These are phyloP conservation scores for Candida sp. DNA, from an alignment of 1,139 yeast genomes.

Conservation along the genomic window DNA sequence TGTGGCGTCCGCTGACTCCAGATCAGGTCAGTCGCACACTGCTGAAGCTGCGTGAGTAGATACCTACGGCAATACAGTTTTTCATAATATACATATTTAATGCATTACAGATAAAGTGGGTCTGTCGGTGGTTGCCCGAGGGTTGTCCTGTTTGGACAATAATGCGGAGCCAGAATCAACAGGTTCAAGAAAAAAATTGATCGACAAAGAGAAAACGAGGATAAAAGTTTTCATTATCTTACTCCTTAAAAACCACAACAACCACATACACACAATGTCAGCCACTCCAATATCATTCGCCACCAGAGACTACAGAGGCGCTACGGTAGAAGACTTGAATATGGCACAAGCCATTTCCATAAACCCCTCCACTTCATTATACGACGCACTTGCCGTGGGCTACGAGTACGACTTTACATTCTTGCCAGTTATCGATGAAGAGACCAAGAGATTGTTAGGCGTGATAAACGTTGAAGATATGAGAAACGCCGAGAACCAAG, in stretches of 20 bases:
- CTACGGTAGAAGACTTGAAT: slow-evolving; percentile 69
- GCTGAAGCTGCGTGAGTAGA: slow-evolving; percentile 48
- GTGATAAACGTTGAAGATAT: slow-evolving; percentile 57
- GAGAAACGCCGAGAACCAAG: slow-evolving; percentile 24
- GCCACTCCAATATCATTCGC: slow-evolving; percentile 23
- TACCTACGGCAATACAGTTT: too few species aligned
- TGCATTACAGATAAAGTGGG: too few species aligned
- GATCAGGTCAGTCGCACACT: slow-evolving; percentile 29
- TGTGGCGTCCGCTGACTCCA: slow-evolving; percentile 24
- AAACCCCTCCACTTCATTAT: slow-evolving; percentile 53
- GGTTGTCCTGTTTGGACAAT: too few species aligned
- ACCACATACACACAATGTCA: not conserved
- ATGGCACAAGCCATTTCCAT: slow-evolving; percentile 64
- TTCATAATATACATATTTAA: too few species aligned
- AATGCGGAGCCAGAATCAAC: too few species aligned
- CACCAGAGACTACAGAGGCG: slow-evolving; percentile 48
- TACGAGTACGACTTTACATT: slow-evolving; percentile 62
- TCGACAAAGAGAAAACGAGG: not conserved
- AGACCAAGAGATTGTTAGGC: slow-evolving; percentile 55
- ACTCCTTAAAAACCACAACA: not conserved
- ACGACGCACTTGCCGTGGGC: slow-evolving; percentile 51
- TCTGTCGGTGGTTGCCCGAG: too few species aligned
- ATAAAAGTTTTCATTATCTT: not conserved
- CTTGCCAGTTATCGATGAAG: slow-evolving; percentile 60
- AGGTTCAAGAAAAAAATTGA: too few species aligned